Base-by-base conservation (phyloP, 2,329 filamentous ascomycete genomes). In the Mariannaea sp. region DNA sequence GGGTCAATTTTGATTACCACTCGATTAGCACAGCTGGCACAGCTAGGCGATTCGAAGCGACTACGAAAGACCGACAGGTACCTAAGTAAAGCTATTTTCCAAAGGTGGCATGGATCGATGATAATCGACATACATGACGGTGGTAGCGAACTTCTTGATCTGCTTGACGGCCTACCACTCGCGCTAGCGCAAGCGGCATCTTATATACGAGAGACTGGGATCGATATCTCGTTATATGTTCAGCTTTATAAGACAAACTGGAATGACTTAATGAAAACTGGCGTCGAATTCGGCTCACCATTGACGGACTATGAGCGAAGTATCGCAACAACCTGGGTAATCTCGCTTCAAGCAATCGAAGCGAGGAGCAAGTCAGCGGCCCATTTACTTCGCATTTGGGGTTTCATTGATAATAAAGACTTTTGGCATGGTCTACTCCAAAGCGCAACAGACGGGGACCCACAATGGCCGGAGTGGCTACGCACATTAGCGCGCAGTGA, bases 371-470 rank as follows among this genome's bases (percentile, higher is more conserved):
- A 24, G 7, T 14, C 24, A 5, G 35, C 36, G 17, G 17, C 36
- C 9, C 41, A 41, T 6, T 26, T 49, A 12, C 36, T 49, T 16
- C 46, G 46, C 22, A 35, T 49, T 13, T 49, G 26, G 46, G 46
- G 36, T 16, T 49, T 41, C 26, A 24, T 49, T 36, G 46, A 49
- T 16, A 49, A 49, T 17, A 49, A 49, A 17, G 26, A 41, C 36
- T 13, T 49, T 16, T 49, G 46, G 46, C 46, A 49, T 24, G 35
- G 46, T 36, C 16, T 49, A n/a, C 29, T 30, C n/a, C n/a, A n/a
- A n/a, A n/a, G n/a, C 7, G 29, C 29, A 30, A 6, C 29, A 12
- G 29, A 6, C 8, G 32, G 8, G n/a, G n/a, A n/a, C n/a, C n/a
- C n/a, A n/a, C n/a, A n/a, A n/a, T n/a, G n/a, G n/a, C n/a, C n/a